A percentile compares a stretch with the other conserved stretches of the same genome.
These are phyloP conservation scores for Suillus paluster DNA, from an alignment of 768 basidiomycete genomes.

Conservation along the genomic window DNA sequence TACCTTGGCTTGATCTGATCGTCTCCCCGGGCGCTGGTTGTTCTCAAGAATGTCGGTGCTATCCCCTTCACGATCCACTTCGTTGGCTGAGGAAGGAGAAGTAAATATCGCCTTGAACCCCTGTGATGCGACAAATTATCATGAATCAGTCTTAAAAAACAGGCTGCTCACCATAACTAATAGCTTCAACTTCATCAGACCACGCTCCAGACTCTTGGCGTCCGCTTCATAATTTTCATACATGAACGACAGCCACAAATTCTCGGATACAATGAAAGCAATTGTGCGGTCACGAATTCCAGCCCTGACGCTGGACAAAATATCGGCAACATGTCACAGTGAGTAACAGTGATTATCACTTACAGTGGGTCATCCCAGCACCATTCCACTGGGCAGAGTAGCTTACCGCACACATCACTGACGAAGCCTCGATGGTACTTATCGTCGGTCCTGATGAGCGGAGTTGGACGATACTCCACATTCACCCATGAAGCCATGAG, in stretches of 20 bases:
- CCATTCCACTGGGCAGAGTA: too few relatives aligned
- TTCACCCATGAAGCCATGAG: background rate
- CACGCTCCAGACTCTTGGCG: background rate
- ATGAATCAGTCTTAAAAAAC: background rate
- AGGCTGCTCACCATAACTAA: background rate
- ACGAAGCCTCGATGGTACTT: too few relatives aligned
- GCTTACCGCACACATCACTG: too few relatives aligned
- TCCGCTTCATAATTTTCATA: background rate
- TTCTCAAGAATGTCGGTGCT: background rate
- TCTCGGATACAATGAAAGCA: too few relatives aligned
- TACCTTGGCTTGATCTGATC: background rate
- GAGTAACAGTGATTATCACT: too few relatives aligned
- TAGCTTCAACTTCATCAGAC: background rate
- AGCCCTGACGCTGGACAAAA: too few relatives aligned
- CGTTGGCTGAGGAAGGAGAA: slow-evolving; percentile 17
- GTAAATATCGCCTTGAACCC: slow-evolving; percentile 21
- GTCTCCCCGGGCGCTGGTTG: background rate
- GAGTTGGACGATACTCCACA: too few relatives aligned
- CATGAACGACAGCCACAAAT: too few relatives aligned
- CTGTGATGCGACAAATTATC: slow-evolving; percentile 1
- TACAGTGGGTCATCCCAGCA: too few relatives aligned
- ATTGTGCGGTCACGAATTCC: too few relatives aligned
- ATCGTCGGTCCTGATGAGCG: too few relatives aligned
- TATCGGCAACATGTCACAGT: too few relatives aligned
- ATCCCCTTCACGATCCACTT: background rate